Evolutionary conservation across 1,139 yeast species (phyloP), one percentile per base, ranked within the genome.

Genomic region (Candida pseudocylindracea): DNA sequence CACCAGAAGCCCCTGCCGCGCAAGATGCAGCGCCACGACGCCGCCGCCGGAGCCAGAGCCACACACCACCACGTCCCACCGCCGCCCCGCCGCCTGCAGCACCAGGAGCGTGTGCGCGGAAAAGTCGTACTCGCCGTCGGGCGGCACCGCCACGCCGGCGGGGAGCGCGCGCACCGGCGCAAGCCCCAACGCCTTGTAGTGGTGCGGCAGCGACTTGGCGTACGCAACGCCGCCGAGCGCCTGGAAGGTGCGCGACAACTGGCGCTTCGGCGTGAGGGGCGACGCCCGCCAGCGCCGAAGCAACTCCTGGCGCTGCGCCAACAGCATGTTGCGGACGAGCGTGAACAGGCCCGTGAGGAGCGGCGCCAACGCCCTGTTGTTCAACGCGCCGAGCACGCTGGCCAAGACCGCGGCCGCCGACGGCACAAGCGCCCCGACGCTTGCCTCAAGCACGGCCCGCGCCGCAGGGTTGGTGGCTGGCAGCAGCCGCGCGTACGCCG

Each of bases 21-120:
- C 50, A 34, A 68, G 54, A 2, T 67, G 55, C 33, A 62, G 60
- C 2, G 72, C 73, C 1, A 57, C 64, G 1, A 67, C 74, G 6
- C 73, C 73, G 1, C 71, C 67, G 4, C 72, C 71, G 12, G 66
- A 50, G 2, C 76, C 76, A 5, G 71, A 63, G 3, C 76, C 76
- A 31, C 68, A 53, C 31, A 68, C 55, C 15, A 65, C 49, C 6
- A 53, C 72, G 39, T 67, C 63, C 24, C 36, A 60, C 11, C 46
- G 37, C 8, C 52, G 52, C 10, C 53, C 51, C 8, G 40, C 36
- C 2, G 35, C 40, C 7, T 63, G 64, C 30, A 55, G 49, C 2
- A 43, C 48, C 36, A 51, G 38, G 55, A 60, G 51, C 3, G 42
- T 37, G 39, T 56, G 59, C 28, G 39, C 41, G 38, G 48, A 55